phyloP scores from a whole-genome alignment of 2,329 filamentous ascomycete genomes.

The Venturiaceae sp. region DNA sequence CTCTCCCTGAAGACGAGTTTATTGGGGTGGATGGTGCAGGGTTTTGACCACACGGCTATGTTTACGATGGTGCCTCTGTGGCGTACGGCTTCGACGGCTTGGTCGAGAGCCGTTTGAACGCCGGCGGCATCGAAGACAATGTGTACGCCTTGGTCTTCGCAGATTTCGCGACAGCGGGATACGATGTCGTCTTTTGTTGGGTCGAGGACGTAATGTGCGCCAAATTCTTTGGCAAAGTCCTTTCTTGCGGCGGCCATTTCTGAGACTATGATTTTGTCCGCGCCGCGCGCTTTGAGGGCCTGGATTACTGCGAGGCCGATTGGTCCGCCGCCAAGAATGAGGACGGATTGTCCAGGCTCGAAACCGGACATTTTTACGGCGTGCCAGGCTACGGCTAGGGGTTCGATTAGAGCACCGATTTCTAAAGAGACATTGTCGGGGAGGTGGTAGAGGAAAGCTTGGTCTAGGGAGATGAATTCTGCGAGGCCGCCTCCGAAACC shows the following conservation, averaged over 20 bases:
- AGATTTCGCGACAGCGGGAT: conserved; percentile 31
- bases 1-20: conserved; percentile 43
- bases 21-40: conserved; percentile 39
- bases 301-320: conserved; percentile 43
- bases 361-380: conserved; percentile 42
- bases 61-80: conserved; percentile 44
- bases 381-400: conserved; percentile 46
- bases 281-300: conserved; percentile 31
- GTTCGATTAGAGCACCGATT: conserved; percentile 41
- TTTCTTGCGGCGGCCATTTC: conserved; percentile 39
- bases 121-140: conserved; percentile 44
- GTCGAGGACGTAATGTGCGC: conserved; percentile 42
- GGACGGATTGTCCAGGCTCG: conserved; percentile 33
- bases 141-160: conserved; percentile 36
- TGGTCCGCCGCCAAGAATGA: conserved; percentile 44
- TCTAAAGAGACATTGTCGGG: conserved; percentile 43
- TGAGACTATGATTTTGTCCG: conserved; percentile 42
- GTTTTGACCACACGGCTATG: conserved; percentile 47
- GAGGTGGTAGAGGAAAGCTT: conserved; percentile 34
- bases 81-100: conserved; percentile 37
- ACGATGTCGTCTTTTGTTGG: conserved; percentile 40
- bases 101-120: conserved; percentile 40
- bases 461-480: conserved; percentile 42
- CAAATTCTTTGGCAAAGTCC: conserved; percentile 40
- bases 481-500: conserved; percentile 43